Conservation (phyloP, 306 rosid genomes). For the Albizia julibrissin region DNA sequence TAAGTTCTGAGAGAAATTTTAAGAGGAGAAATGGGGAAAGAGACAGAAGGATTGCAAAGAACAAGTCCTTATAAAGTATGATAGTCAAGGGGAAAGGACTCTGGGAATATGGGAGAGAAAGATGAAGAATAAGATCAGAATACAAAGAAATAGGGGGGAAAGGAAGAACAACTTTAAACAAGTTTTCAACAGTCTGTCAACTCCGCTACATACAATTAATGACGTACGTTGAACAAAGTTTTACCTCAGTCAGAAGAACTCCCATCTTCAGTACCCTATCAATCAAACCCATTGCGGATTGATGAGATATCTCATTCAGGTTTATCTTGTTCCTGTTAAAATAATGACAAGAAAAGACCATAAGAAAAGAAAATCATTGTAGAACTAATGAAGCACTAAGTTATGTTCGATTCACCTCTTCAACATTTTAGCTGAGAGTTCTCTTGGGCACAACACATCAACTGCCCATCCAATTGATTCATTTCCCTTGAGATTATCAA, state of each 20-base stretch:
- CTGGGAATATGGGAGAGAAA: background rate
- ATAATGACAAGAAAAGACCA: slow-evolving; percentile 14
- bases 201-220: background rate
- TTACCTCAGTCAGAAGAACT: slow-evolving; percentile 90
- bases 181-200: background rate
- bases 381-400: background rate
- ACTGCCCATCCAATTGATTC: slow-evolving; percentile 89
- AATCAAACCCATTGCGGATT: slow-evolving; percentile 84
- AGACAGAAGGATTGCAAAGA: background rate
- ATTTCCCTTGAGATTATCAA: slow-evolving; percentile 63
- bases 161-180: background rate
- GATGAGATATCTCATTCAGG: slow-evolving; percentile 87
- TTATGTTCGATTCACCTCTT: slow-evolving; percentile 46
- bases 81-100: background rate
- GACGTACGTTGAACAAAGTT: slow-evolving; percentile 7
- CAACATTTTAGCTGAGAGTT: slow-evolving; percentile 86
- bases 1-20: background rate
- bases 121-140: background rate
- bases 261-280: slow-evolving; percentile 70
- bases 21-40: background rate
- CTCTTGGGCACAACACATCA: slow-evolving; percentile 83
- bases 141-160: background rate
- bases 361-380: slow-evolving; percentile 6
- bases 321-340: slow-evolving; percentile 75
- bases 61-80: background rate